Evolutionary conservation across 148 eudicot species (phyloP).

Genomic region (Bassia scoparia): DNA sequence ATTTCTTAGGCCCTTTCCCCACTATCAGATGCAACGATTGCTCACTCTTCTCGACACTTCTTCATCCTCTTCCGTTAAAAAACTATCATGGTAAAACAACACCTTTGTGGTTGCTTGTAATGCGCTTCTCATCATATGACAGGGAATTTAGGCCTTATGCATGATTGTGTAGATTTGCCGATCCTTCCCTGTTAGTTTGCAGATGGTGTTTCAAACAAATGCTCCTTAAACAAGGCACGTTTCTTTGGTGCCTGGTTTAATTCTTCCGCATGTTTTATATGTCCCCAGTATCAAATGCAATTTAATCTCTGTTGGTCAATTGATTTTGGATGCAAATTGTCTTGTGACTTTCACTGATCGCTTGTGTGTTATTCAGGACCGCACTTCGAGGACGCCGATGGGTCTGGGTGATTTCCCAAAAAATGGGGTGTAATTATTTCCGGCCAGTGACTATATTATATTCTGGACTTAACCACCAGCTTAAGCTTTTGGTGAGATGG

Average conservation of each 20-base stretch:
- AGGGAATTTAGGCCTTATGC: too few relatives aligned
- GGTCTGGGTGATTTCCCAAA: background rate
- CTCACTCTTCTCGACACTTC: background rate
- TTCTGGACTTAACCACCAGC: too few relatives aligned
- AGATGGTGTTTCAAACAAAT: background rate
- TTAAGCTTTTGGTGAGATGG: too few relatives aligned
- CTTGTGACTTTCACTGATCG: background rate
- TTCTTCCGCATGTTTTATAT: background rate
- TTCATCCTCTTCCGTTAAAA: background rate
- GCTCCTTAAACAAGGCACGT: background rate
- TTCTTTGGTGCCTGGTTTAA: background rate
- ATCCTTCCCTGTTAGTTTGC: background rate
- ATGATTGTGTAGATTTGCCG: too few relatives aligned
- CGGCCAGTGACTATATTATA: background rate
- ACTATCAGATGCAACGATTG: background rate
- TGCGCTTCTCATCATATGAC: background rate
- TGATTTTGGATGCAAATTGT: background rate
- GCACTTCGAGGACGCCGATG: background rate
- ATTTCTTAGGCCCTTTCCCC: background rate
- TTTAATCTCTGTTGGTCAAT: background rate
- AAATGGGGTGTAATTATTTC: constrained; percentile 1
- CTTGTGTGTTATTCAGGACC: background rate
- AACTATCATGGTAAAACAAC: background rate
- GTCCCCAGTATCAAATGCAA: background rate
- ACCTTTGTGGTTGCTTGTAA: background rate